Percentiles rank a stretch among this genome's conserved stretches.
These are phyloP conservation scores for Hibiscus tridactylites DNA, from an alignment of 345 rosid species.

Conservation along the genomic window DNA sequence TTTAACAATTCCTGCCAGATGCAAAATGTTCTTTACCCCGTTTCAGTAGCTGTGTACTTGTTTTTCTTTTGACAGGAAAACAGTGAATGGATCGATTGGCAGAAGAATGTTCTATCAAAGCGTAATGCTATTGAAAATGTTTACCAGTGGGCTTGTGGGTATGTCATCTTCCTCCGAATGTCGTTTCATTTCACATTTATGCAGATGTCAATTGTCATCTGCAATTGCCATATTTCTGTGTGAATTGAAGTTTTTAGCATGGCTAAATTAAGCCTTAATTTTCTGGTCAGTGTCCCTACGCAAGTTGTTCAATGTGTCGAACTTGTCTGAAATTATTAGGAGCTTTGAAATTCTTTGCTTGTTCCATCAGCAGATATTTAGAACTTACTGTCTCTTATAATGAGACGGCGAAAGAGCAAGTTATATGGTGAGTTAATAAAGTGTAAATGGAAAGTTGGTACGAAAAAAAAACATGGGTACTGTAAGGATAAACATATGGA, in stretches of 20 bases:
- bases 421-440: background rate
- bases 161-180: conserved; percentile 18
- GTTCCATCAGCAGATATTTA: background rate
- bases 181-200: background rate
- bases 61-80: conserved; percentile 42
- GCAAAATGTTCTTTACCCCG: background rate
- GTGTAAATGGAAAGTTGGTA: background rate
- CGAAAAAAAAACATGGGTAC: background rate
- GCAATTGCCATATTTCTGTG: background rate
- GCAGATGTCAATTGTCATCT: background rate
- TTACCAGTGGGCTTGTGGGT: conserved; percentile 91
- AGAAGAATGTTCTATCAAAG: conserved; percentile 52
- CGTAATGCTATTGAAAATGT: conserved; percentile 82
- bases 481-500: background rate
- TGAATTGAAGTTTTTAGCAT: background rate
- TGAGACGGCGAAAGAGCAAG: background rate
- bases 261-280: background rate
- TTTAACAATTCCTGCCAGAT: background rate
- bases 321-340: background rate
- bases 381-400: background rate
- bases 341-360: background rate
- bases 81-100: conserved; percentile 71
- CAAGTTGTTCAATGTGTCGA: background rate
- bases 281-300: background rate
- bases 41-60: conserved; percentile 1